phyloP scores from a whole-genome alignment of 2,329 filamentous ascomycete species.

The Botrytis cinerea region DNA sequence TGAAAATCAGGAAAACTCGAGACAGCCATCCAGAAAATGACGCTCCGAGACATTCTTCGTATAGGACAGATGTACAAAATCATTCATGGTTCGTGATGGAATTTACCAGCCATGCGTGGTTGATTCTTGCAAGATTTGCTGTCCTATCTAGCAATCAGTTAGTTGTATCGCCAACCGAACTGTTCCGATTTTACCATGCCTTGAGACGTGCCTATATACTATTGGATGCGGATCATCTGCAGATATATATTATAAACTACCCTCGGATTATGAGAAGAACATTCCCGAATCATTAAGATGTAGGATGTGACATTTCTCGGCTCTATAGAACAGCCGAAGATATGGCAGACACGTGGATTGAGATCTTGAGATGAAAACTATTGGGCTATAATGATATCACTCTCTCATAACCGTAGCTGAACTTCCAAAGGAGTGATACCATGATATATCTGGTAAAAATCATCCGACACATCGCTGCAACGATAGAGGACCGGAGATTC shows the following conservation, averaged over 20 bases:
- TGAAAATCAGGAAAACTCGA: not conserved
- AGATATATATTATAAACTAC: too few relatives aligned
- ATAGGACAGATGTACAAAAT: not conserved
- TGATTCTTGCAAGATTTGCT: not conserved
- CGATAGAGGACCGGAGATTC: not conserved
- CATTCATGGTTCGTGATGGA: not conserved
- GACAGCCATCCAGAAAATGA: not conserved
- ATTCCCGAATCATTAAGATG: too few relatives aligned
- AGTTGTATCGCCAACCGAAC: not conserved
- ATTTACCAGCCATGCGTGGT: not conserved
- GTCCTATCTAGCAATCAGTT: not conserved
- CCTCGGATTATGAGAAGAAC: too few relatives aligned
- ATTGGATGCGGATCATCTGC: too few relatives aligned
- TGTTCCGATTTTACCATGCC: not conserved
- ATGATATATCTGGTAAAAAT: not conserved
- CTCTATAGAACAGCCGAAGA: too few relatives aligned
- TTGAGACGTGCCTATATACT: too few relatives aligned
- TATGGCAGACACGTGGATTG: too few relatives aligned
- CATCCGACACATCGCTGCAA: not conserved
- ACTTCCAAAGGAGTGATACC: not conserved
- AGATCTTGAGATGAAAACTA: too few relatives aligned
- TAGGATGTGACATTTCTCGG: too few relatives aligned
- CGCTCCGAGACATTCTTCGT: not conserved
- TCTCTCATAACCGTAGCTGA: not conserved
- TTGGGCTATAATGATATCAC: too few relatives aligned